Base-by-base conservation (phyloP, 176 grass and related monocot species). In the Olyra latifolia region DNA sequence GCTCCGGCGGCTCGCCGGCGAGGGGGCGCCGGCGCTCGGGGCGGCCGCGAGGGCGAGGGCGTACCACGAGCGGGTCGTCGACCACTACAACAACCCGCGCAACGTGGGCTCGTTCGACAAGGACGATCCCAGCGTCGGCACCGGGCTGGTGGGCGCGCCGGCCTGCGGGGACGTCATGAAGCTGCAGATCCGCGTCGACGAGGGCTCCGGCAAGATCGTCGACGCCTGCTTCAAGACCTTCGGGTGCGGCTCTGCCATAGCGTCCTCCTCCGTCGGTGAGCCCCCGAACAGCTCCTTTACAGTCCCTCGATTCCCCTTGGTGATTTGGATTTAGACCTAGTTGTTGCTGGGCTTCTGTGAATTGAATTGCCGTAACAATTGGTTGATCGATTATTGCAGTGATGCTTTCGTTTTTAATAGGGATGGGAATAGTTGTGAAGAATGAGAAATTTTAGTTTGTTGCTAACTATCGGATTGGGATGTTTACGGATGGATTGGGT, bases 141-240 rank as follows among this genome's bases (percentile, higher is more conserved):
- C 97, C 13, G 97, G 97, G 9, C 87, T 99, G 24, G 97, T 99
- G 60, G 97, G 97, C 47, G 97, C 97, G 6, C 97, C 97, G 9
- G 97, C 97, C 23, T 96, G 97, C 75, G 97, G 97, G 57, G 97
- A 99, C 77, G 93, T 99, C 78, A 99, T 99, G 97, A 99, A 99
- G 84, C 88, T 99, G 62, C 97, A 99, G 87, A 95, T 99, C 84
- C 94, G 90, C 62, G 91, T 99, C 65, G 93, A 99, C 69, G 86
- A 95, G 38, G 57, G 43, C 38, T 84, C 84, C 27, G 93, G 97
- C 11, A 99, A 99, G 91, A 99, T 99, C 82, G 84, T 91, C 14
- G 97, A 99, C 55, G 97, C 97, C 41, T 93, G 93, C 83, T 99
- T 99, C 86, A 99, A 99, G 90, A 99, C 97, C 72, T 99, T 99